Base-by-base conservation (phyloP, 441 rosid genomes). In the Dalechampia spathulata region DNA sequence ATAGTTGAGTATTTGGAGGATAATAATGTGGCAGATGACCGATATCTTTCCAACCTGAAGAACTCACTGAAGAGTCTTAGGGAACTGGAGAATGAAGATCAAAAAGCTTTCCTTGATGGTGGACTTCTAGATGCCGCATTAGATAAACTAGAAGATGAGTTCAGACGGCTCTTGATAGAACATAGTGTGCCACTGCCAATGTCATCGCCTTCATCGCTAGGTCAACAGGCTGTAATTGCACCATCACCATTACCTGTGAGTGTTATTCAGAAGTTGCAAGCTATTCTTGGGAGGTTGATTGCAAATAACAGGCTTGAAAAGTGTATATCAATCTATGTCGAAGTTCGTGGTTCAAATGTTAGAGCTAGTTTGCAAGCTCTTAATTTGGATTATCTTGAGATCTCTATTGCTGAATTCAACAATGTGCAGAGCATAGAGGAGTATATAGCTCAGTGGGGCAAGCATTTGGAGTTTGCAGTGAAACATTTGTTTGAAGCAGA, bases 401-500 rank as follows among this genome's bases (percentile, higher is more conserved):
- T 89, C 58, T 85, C 99, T 0, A 71, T 85, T 45, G 73, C 95
- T 9, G 96, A 93, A 71, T 89, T 82, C 73, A 87, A 83, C 37
- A 80, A 82, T 50, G 93, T 87, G 63, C 96, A 93, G 76, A 80
- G 89, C 73, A 93, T 93, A 64, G 97, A 93, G 66, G 81, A 75
- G 7, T 83, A 87, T 55, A 83, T 93, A 37, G 83, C 81, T 11
- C 88, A 82, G 60, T 93, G 99, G 99, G 96, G 96, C 26, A 83
- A 67, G 58, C 97, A 93, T 83, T 74, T 93, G 71, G 99, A 89
- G 81, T 93, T 93, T 78, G 99, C 99, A 0, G 97, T 93, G 49
- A 93, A 93, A 73, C 96, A 89, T 76, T 71, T 93, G 72, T 85
- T 93, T 32, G 99, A 93, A 74, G 99, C 92, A 0, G 99, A 93